Evolutionary conservation across 495 filamentous ascomycete species (phyloP).

Genomic region (Gamarada debralockiae): DNA sequence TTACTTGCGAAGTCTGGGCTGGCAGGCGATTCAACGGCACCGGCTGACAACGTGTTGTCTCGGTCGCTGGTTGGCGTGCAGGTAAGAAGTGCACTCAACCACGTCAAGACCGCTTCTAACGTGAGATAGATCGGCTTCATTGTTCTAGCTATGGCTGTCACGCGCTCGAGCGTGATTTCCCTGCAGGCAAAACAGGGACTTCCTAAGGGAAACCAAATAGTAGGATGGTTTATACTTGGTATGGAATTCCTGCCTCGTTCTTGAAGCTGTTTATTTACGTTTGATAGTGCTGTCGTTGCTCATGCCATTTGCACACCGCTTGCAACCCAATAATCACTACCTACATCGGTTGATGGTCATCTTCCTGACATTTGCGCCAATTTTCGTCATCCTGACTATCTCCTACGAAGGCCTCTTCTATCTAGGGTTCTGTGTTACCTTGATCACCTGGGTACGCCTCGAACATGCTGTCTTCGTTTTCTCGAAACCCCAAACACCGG

Average conservation of each 20-base stretch:
- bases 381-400: constrained; percentile 94
- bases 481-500: constrained; percentile 9
- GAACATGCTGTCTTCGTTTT: constrained; percentile 75
- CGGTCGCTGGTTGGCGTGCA: constrained; percentile 28
- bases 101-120: constrained; percentile 8
- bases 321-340: constrained; percentile 83
- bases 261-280: constrained; percentile 12
- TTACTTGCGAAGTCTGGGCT: constrained; percentile 43
- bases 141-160: constrained; percentile 78
- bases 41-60: constrained; percentile 16
- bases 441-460: constrained; percentile 86
- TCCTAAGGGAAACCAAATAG: constrained; percentile 82
- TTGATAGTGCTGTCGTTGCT: constrained; percentile 65
- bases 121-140: constrained; percentile 67
- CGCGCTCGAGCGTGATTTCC: constrained; percentile 73
- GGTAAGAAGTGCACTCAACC: constrained; percentile 6
- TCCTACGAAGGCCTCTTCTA: constrained; percentile 98
- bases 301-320: constrained; percentile 75
- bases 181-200: constrained; percentile 84
- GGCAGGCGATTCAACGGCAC: constrained; percentile 14
- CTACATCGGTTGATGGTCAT: constrained; percentile 84
- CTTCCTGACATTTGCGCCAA: constrained; percentile 90
- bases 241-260: constrained; percentile 27
- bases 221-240: constrained; percentile 85
- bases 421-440: constrained; percentile 76